phyloP scores from a whole-genome alignment of 2,329 filamentous ascomycete genomes.

The Colletotrichum sojae region DNA sequence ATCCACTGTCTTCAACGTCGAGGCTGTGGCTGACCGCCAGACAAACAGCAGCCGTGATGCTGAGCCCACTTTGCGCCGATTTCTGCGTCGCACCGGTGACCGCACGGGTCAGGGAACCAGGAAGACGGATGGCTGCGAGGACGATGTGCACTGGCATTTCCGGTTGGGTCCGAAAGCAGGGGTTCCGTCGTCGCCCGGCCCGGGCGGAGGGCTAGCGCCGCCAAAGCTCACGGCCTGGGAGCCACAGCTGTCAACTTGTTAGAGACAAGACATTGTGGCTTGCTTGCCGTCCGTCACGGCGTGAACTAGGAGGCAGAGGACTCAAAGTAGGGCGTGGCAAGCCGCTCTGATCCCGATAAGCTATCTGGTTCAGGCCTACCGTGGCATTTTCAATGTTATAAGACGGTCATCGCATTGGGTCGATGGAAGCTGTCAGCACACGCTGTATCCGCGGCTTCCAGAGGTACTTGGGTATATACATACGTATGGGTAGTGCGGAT shows the following conservation, averaged over 20 bases:
- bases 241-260: constrained; percentile 30
- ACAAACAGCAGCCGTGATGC: not conserved
- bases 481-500: too few species aligned
- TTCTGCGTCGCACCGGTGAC: constrained; percentile 6
- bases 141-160: constrained; percentile 31
- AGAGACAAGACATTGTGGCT: constrained; percentile 30
- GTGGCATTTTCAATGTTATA: too few species aligned
- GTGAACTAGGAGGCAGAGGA: not conserved
- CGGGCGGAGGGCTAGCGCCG: constrained; percentile 27
- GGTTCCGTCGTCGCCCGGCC: not conserved
- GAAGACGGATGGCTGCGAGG: not conserved
- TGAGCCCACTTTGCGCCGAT: constrained; percentile 15
- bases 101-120: constrained; percentile 11
- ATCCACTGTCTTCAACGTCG: not conserved
- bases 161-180: constrained; percentile 35
- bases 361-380: too few species aligned
- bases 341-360: too few species aligned
- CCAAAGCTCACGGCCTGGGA: constrained; percentile 13
- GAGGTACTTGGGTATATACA: too few species aligned
- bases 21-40: not conserved
- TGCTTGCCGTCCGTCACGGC: not conserved
- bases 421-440: too few species aligned
- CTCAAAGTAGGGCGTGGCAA: too few species aligned
- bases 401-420: too few species aligned
- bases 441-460: too few species aligned